A percentile compares a stretch with the other conserved stretches of the same genome.
Evolutionary conservation across 495 filamentous ascomycete genomes (phyloP).

Genomic region (Penicillium daleae): DNA sequence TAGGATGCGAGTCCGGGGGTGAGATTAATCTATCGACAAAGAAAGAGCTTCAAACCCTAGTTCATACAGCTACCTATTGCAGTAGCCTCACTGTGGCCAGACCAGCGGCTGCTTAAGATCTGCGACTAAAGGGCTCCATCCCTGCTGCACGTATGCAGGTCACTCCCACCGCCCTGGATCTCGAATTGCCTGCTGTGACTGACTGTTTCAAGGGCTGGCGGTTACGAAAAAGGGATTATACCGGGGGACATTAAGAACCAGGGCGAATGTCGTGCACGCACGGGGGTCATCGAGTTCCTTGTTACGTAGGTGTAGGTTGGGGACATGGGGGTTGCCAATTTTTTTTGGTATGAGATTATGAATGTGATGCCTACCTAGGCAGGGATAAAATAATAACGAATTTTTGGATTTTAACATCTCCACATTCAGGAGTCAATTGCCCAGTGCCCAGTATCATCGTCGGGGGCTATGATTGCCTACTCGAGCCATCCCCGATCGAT

Average conservation of each 20-base stretch:
- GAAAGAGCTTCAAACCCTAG: constrained; percentile 3
- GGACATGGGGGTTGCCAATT: not conserved
- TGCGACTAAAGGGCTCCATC: constrained; percentile 25
- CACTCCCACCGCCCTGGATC: constrained; percentile 16
- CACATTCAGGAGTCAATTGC: not conserved
- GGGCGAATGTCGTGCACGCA: not conserved
- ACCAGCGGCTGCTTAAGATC: constrained; percentile 22
- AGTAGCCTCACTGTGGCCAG: not conserved
- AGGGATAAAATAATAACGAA: not conserved
- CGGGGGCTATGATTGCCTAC: not conserved
- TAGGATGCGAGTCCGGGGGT: constrained; percentile 4
- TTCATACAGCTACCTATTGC: not conserved
- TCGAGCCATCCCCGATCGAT: not conserved
- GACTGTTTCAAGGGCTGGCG: not conserved
- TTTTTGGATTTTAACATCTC: not conserved
- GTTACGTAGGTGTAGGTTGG: constrained; percentile 6
- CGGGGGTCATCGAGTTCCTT: not conserved
- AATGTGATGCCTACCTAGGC: not conserved
- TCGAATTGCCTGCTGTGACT: too few relatives aligned
- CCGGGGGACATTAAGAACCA: not conserved
- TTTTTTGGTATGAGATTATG: too few relatives aligned
- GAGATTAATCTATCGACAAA: not conserved
- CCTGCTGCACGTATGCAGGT: constrained; percentile 22
- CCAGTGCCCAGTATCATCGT: not conserved
- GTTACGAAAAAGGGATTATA: not conserved